These are phyloP conservation scores for Fusarium dlaminii DNA, from an alignment of 2,329 filamentous ascomycete species.

Conservation along the genomic window DNA sequence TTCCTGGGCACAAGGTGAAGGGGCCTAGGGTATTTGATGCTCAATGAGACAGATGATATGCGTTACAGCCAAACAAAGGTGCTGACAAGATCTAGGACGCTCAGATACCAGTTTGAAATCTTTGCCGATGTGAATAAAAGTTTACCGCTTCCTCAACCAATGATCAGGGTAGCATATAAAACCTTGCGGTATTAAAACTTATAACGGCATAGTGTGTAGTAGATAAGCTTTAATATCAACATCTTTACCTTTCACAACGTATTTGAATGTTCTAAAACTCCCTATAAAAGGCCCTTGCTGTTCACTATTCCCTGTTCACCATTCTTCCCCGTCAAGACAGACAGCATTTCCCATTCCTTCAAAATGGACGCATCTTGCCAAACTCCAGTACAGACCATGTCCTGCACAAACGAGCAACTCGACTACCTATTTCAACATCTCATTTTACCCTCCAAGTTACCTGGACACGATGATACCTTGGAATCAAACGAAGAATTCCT, in stretches of 20 bases:
- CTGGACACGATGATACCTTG: neutral
- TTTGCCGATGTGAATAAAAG: neutral
- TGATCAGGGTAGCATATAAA: too few relatives aligned
- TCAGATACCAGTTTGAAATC: neutral
- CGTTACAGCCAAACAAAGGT: neutral
- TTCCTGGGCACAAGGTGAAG: rapidly evolving
- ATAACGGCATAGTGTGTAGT: neutral
- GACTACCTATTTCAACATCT: neutral
- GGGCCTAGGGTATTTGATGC: neutral
- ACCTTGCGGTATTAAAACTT: rapidly evolving
- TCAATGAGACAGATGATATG: neutral
- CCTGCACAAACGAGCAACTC: neutral
- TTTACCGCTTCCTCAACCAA: neutral
- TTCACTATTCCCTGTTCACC: rapidly evolving
- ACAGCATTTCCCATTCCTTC: neutral
- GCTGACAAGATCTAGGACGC: neutral
- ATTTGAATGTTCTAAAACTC: rapidly evolving
- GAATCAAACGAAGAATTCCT: neutral
- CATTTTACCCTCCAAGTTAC: neutral
- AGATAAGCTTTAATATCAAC: rapidly evolving
- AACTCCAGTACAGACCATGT: neutral
- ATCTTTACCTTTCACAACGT: neutral
- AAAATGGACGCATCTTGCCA: neutral
- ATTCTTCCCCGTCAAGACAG: neutral
- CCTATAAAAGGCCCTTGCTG: rapidly evolving